Evolutionary conservation across 2,329 filamentous ascomycete species (phyloP), one percentile per base, ranked within the genome.

Genomic region (Phialophora tarda): DNA sequence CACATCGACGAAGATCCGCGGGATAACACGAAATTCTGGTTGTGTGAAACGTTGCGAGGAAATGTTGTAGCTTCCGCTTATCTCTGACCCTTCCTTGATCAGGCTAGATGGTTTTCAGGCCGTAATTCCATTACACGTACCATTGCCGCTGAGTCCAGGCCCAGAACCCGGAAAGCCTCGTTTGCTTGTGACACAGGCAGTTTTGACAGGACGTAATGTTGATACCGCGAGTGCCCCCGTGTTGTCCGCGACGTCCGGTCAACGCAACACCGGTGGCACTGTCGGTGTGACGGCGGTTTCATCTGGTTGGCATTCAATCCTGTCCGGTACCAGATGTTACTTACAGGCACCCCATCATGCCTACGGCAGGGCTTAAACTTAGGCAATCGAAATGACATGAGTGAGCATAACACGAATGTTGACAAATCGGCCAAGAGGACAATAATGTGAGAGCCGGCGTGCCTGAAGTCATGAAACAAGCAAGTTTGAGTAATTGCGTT

Each of bases 31-130:
- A 55, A 30, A 55, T 17, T 53, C 48, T 24, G 28, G 24, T 17
- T 12, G 7, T 55, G 53, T 55, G n/a, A n/a, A 32, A 55, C 50
- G 50, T 23, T 63, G 65, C 65, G 65, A 67, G 65, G 65, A 67
- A 60, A 67, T 67, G 26, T 62, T 56, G 50, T 30, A 58, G 17
- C 61, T 28, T 67, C 61, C 44, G 61, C 65, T 67, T 67, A 67
- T 67, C 65, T 67, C 23, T 64, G 17, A 48, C 5, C 51, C 38
- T 57, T 57, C 17, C 64, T 41, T 2, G 32, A 32, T 62, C 11
- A 21, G 64, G 64, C 54, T 66, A 66, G 64, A 50, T 30, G 17
- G 14, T 41, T 62, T 48, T 47, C 7, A 12, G 54, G 8, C 7
- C 14, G 64, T 62, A 66, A 54, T 66, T 2, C 8, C 12, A 21